These are phyloP conservation scores for Capsicum rhomboideum DNA, from an alignment of 257 asterid species.

Conservation along the genomic window DNA sequence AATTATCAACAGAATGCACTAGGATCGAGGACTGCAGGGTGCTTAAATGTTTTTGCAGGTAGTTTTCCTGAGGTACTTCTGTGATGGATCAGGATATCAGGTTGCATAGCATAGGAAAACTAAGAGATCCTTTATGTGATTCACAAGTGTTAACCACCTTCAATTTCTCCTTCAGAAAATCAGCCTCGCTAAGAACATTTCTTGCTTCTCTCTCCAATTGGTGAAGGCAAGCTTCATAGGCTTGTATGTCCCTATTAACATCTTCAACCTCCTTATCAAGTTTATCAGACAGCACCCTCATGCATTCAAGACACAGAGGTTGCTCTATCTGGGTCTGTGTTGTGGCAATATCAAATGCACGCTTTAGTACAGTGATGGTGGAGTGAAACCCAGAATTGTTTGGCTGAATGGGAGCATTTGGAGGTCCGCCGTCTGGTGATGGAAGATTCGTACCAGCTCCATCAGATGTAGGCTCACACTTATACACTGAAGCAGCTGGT, in stretches of 20 bases:
- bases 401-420: slow-evolving; percentile 40
- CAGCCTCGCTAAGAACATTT: slow-evolving; percentile 74
- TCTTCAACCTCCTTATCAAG: slow-evolving; percentile 98
- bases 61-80: neutral
- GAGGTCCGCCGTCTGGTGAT: slow-evolving; percentile 45
- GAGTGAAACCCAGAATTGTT: slow-evolving; percentile 85
- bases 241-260: slow-evolving; percentile 70
- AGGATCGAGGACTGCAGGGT: neutral
- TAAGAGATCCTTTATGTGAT: neutral
- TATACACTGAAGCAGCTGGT: slow-evolving; percentile 95
- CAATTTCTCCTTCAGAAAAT: slow-evolving; percentile 84
- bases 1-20: neutral
- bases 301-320: slow-evolving; percentile 96
- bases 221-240: slow-evolving; percentile 87
- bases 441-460: slow-evolving; percentile 55
- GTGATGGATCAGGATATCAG: neutral
- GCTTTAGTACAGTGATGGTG: slow-evolving; percentile 73
- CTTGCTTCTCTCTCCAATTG: slow-evolving; percentile 87
- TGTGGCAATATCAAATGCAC: slow-evolving; percentile 91
- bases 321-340: slow-evolving; percentile 91
- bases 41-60: neutral
- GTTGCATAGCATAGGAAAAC: neutral
- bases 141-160: slow-evolving; percentile 46
- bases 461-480: slow-evolving; percentile 60
- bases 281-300: slow-evolving; percentile 86